These are phyloP conservation scores for Populus deltoides DNA, from an alignment of 345 rosid genomes.

Conservation along the genomic window DNA sequence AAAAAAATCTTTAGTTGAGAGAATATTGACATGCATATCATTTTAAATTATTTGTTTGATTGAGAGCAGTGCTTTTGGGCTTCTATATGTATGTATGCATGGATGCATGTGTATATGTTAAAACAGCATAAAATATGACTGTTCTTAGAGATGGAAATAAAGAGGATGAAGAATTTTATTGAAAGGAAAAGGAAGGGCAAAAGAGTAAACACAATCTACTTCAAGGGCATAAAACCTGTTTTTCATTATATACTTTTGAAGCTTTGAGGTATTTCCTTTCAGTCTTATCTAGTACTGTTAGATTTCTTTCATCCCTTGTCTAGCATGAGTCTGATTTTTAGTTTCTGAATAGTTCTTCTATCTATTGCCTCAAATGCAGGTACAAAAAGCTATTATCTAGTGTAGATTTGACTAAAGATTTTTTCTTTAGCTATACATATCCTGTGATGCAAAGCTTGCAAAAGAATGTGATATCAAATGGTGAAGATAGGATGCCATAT, in stretches of 20 bases:
- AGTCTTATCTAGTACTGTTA: background rate
- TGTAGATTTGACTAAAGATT: slow-evolving; percentile 96
- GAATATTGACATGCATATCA: background rate
- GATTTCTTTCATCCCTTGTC: background rate
- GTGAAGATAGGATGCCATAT: slow-evolving; percentile 72
- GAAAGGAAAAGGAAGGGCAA: background rate
- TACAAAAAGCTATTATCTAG: slow-evolving; percentile 95
- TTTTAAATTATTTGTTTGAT: background rate
- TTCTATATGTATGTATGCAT: background rate
- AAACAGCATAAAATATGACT: background rate
- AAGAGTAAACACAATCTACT: background rate
- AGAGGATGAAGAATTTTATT: background rate
- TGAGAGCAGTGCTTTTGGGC: background rate
- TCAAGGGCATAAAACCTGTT: background rate
- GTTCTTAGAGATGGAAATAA: background rate
- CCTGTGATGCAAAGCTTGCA: slow-evolving; percentile 98
- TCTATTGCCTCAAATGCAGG: slow-evolving; percentile 41
- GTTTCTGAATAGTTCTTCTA: slow-evolving; percentile 8
- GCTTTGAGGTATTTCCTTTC: background rate
- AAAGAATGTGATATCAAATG: slow-evolving; percentile 60
- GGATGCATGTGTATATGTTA: background rate
- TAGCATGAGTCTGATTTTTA: background rate
- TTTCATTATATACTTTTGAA: background rate
- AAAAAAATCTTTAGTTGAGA: background rate
- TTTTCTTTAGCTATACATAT: slow-evolving; percentile 91